A percentile compares a stretch with the other conserved stretches of the same genome.
Conservation (phyloP, 352 stramenopile species). For the Phytophthora crassamura region DNA sequence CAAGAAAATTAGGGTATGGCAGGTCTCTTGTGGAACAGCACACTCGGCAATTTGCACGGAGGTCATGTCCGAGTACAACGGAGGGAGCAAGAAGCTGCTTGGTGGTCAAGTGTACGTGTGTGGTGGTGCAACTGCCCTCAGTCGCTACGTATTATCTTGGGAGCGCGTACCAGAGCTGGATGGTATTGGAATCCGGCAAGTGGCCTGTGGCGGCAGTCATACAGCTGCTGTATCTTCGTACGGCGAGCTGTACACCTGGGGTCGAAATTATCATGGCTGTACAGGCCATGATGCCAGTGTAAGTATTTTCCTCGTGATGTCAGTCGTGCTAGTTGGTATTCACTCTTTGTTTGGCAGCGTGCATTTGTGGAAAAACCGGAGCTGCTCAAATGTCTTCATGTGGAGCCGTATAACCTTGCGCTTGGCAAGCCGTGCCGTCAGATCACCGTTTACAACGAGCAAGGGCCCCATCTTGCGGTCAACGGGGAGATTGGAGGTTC, state of each 20-base stretch:
- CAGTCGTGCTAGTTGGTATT: background rate
- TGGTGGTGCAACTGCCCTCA: constrained; percentile 84
- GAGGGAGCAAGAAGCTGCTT: constrained; percentile 63
- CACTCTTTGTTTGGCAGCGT: constrained; percentile 31
- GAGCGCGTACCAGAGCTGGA: constrained; percentile 65
- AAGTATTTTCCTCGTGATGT: constrained; percentile 2
- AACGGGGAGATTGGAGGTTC: constrained; percentile 80
- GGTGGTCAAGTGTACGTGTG: constrained; percentile 91
- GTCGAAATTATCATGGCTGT: constrained; percentile 89
- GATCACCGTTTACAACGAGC: constrained; percentile 92
- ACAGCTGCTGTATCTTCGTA: constrained; percentile 88
- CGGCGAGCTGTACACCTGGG: constrained; percentile 94
- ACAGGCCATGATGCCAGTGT: constrained; percentile 78
- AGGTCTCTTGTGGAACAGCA: constrained; percentile 73
- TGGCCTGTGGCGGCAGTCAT: constrained; percentile 91
- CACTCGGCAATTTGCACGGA: constrained; percentile 88
- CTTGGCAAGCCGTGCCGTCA: constrained; percentile 77
- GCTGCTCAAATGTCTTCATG: constrained; percentile 82
- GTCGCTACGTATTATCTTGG: constrained; percentile 77
- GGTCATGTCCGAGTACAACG: constrained; percentile 59
- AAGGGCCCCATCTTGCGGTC: constrained; percentile 81
- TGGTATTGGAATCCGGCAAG: constrained; percentile 60
- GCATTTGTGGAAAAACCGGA: constrained; percentile 80
- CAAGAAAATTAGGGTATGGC: constrained; percentile 75
- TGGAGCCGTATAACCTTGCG: constrained; percentile 91